A percentile compares a stretch with the other conserved stretches of the same genome.
phyloP scores from a whole-genome alignment of 2,329 filamentous ascomycete species.

The Colletotrichum graminicola region DNA sequence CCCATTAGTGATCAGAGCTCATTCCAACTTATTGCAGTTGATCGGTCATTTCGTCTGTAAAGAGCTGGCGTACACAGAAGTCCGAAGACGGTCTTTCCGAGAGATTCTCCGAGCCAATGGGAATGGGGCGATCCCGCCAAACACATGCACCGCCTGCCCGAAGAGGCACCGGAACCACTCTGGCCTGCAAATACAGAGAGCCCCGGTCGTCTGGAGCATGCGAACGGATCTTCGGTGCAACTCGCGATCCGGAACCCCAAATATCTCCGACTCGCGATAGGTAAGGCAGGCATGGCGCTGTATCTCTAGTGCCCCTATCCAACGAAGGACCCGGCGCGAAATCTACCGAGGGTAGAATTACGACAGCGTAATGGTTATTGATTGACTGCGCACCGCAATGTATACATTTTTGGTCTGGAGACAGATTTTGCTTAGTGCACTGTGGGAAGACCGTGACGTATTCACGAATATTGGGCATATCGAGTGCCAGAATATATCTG shows the following conservation, averaged over 20 bases:
- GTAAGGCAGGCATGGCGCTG: not conserved
- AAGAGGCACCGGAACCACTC: slow-evolving; percentile 10
- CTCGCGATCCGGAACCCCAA: slow-evolving; percentile 6
- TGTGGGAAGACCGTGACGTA: too few relatives aligned
- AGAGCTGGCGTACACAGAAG: not conserved
- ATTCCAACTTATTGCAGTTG: not conserved
- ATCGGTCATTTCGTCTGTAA: not conserved
- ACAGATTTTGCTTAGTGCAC: not conserved
- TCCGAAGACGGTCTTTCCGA: slow-evolving; percentile 10
- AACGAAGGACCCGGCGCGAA: not conserved
- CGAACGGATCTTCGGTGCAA: slow-evolving; percentile 29
- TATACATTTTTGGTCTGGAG: not conserved
- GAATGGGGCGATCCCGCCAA: slow-evolving; percentile 15
- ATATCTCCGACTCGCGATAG: slow-evolving; percentile 13
- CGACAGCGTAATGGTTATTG: not conserved
- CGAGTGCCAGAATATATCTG: not conserved
- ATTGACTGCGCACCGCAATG: not conserved
- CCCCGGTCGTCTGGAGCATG: slow-evolving; percentile 13
- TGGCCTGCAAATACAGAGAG: slow-evolving; percentile 10
- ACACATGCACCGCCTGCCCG: slow-evolving; percentile 12
- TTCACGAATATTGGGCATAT: not conserved
- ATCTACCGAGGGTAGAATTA: not conserved
- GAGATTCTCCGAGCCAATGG: slow-evolving; percentile 33
- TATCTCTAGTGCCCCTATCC: not conserved
- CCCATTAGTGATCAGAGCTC: not conserved